These are phyloP conservation scores for Aspergillus indologenus DNA, from an alignment of 495 filamentous ascomycete species.

Conservation along the genomic window DNA sequence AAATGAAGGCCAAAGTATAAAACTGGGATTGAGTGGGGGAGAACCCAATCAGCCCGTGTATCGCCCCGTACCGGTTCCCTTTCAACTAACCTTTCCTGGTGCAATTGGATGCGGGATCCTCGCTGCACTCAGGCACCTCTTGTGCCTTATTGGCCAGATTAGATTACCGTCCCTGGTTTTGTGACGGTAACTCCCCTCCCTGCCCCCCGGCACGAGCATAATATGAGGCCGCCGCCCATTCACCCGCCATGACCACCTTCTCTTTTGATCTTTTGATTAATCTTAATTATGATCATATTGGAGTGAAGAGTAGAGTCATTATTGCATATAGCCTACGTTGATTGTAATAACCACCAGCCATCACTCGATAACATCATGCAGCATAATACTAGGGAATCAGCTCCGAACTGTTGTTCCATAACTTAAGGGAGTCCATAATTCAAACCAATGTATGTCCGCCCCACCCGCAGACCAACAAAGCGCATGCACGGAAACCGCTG, in stretches of 20 bases:
- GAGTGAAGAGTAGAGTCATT: conserved; percentile 1
- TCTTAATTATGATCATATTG: neutral
- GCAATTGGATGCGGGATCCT: neutral
- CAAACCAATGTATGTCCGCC: neutral
- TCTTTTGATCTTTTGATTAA: conserved; percentile 1
- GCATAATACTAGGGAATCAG: no score
- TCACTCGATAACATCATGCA: neutral
- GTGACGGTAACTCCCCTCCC: conserved; percentile 18
- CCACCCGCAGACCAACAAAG: neutral
- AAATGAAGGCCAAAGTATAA: conserved; percentile 29
- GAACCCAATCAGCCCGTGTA: conserved; percentile 19
- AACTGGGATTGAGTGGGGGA: conserved; percentile 9
- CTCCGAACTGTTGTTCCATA: no score
- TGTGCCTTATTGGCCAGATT: conserved; percentile 6
- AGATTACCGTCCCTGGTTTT: conserved; percentile 25
- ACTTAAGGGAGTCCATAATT: neutral
- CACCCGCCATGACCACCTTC: conserved; percentile 4
- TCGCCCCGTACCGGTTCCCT: neutral
- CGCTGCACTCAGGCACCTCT: conserved; percentile 7
- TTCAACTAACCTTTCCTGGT: conserved; percentile 7
- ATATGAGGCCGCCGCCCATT: conserved; percentile 9
- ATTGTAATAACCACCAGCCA: no score
- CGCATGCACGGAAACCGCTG: neutral
- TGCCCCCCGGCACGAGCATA: neutral
- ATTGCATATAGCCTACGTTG: no score